A percentile compares a stretch with the other conserved stretches of the same genome.
These are phyloP conservation scores for Dillenia turbinata DNA, from an alignment of 164 flowering plant genomes.

Conservation along the genomic window DNA sequence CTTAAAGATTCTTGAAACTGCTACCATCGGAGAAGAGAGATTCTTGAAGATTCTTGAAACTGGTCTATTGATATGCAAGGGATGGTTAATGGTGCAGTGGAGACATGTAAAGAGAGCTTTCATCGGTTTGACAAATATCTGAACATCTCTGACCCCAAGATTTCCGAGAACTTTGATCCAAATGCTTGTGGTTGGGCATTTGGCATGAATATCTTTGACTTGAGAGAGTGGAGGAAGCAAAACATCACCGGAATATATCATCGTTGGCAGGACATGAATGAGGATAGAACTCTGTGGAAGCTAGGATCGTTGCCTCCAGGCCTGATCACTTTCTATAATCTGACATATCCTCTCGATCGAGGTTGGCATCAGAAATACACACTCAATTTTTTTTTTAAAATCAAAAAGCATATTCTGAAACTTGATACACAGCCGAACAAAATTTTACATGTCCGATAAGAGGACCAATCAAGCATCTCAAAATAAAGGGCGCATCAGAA, in stretches of 20 bases:
- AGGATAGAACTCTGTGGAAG: conserved; percentile 92
- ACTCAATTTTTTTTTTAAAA: too few relatives aligned
- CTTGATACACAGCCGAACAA: too few relatives aligned
- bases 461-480: too few relatives aligned
- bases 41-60: too few relatives aligned
- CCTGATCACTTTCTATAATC: conserved; percentile 89
- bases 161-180: conserved; percentile 71
- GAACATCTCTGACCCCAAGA: conserved; percentile 82
- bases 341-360: conserved; percentile 78
- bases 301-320: conserved; percentile 97
- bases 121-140: conserved; percentile 95
- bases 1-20: too few relatives aligned
- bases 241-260: conserved; percentile 92
- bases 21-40: too few relatives aligned
- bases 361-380: conserved; percentile 69
- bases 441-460: too few relatives aligned
- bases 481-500: too few relatives aligned
- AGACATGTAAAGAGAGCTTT: conserved; percentile 96
- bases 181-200: conserved; percentile 99
- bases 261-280: conserved; percentile 89
- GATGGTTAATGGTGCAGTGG: conserved; percentile 97
- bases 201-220: conserved; percentile 96
- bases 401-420: too few relatives aligned
- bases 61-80: conserved; percentile 84
- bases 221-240: conserved; percentile 80